Base-by-base conservation (phyloP, 352 stramenopile species). In the Thraustochytrium sp. region DNA sequence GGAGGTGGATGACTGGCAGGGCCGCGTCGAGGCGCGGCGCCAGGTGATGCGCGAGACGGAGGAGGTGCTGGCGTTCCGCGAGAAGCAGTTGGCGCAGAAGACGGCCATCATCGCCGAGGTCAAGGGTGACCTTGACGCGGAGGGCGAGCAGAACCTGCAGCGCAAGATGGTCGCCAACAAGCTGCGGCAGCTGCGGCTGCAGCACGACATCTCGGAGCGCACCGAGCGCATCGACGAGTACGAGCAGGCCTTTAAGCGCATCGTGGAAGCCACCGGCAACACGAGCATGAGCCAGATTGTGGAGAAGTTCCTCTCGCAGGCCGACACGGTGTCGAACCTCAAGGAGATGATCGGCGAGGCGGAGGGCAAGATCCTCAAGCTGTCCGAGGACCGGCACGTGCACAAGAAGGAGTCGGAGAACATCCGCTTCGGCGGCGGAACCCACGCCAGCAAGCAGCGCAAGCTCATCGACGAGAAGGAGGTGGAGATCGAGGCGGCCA, bases 401-500 rank as follows among this genome's bases (percentile, higher is more conserved):
- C 42, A 75, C 51, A 61, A 51, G n/a, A 61, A 49, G 48, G 68
- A 80, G 51, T 46, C 68, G 8, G 68, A 80, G 68, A 46, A 51
- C 13, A 80, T 80, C 38, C 68, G 68, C 26, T 80, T 80, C 38
- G 48, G 34, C 53, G 68, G 68, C 3, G 0, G 76, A 1, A 44
- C 44, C 8, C 68, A 80, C 51, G 40, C 68, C 4, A 80, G 68
- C 68, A 80, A 80, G 51, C 68, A 80, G 49, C 48, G 68, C 9
- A 80, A 80, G 53, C 51, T 80, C 34, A 80, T 80, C 53, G 68
- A 80, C 31, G 68, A 80, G 8, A 80, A 80, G 51, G 68, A 80
- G 49, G 68, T 53, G 5, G 42, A 72, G 18, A 80, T 80, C 38
- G 68, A 80, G 68, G 26, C 31, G 8, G 40, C 68, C 16, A 8